These are phyloP conservation scores for Picea glauca DNA, from an alignment of 75 land plant species.

Conservation along the genomic window DNA sequence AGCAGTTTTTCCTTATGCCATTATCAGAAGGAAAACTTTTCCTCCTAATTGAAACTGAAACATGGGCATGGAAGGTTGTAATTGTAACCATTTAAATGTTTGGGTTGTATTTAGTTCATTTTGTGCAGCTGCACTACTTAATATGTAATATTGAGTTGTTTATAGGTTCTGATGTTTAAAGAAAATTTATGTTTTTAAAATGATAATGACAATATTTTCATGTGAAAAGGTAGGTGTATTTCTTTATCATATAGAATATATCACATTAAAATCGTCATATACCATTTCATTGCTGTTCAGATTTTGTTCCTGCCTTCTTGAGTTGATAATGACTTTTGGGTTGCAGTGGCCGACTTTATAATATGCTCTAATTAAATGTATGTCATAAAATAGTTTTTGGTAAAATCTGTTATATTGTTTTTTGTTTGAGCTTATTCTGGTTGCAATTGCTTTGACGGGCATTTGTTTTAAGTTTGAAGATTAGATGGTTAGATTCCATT, in stretches of 20 bases:
- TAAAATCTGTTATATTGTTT: no score
- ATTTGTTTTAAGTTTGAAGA: no score
- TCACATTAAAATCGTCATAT: background rate
- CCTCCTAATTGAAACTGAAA: background rate
- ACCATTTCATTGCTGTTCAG: background rate
- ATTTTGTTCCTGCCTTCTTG: background rate
- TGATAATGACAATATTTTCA: background rate
- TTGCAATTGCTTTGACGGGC: no score
- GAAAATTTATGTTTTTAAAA: background rate
- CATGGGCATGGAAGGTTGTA: background rate
- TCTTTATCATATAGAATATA: background rate
- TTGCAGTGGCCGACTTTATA: no score
- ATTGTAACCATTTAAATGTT: background rate
- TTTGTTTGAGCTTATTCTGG: no score
- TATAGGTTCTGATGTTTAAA: no score
- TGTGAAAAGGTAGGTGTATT: background rate
- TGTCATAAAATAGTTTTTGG: no score
- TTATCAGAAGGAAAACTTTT: background rate
- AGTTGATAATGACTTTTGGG: background rate
- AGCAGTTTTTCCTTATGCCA: background rate
- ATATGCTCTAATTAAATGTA: no score
- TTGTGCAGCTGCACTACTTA: background rate
- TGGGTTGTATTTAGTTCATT: background rate
- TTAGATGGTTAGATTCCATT: no score
- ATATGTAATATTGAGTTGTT: no score